Evolutionary conservation across 306 rosid species (phyloP), one percentile per base, ranked within the genome.

Genomic region (Phaseolus lunatus): DNA sequence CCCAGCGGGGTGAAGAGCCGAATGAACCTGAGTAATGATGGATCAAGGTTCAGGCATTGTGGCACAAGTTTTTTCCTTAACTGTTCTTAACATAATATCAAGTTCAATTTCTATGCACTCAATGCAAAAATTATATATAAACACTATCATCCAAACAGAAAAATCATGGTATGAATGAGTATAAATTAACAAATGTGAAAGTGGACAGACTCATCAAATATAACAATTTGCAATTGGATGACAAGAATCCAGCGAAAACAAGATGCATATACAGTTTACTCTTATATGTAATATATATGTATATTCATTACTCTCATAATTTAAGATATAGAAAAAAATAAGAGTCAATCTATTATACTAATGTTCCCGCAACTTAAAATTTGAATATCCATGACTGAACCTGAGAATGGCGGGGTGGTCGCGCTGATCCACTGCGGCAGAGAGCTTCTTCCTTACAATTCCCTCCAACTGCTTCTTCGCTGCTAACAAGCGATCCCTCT

Each of bases 361-460:
- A 13, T 26, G 39, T 5, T 24, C 9, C 11, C 18, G 1, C 19
- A 14, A 58, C 4, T 58, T 58, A 26, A 58, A 13, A 58, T 13
- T 24, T 58, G 0, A 5, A 26, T 9, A 19, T 12, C 7, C 5
- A 2, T 24, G 9, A 24, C 5, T 24, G 33, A 23, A 57, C 66
- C 66, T 61, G 71, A 92, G 52, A 50, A 95, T 91, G 3, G 65
- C 54, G 0, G 88, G 41, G 57, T 92, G 97, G 59, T 92, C 97
- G 5, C 97, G 86, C 81, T 88, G 92, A 82, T 95, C 97, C 45
- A 95, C 97, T 0, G 96, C 97, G 0, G 81, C 64, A 0, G 84
- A 70, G 8, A 95, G 93, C 86, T 86, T 90, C 97, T 87, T 95
- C 84, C 88, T 75, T 11, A 88, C 97, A 10, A 92, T 88, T 41